phyloP scores from a whole-genome alignment of 106 monocot species.

The Dioscorea zingiberensis region DNA sequence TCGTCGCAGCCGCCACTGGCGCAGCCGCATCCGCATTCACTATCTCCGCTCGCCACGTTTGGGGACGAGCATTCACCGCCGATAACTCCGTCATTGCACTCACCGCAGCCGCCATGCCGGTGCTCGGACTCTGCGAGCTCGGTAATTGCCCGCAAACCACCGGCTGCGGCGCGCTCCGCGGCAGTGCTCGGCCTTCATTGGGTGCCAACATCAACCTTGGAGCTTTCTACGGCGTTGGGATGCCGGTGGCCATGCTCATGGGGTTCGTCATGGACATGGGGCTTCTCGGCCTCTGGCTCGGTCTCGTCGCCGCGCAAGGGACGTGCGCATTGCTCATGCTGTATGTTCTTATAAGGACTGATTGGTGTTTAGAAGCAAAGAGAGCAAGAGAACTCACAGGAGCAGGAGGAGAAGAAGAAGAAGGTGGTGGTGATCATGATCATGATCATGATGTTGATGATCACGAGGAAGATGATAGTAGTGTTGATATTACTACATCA shows the following conservation, averaged over 20 bases:
- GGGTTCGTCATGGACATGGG: neutral
- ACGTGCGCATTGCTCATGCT: neutral
- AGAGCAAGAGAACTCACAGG: neutral
- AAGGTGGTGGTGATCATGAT: no score
- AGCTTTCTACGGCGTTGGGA: conserved; percentile 1
- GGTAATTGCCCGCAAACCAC: conserved; percentile 91
- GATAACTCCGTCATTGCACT: neutral
- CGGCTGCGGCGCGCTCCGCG: conserved; percentile 24
- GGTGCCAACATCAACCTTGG: neutral
- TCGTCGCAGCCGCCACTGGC: neutral
- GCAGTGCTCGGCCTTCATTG: neutral
- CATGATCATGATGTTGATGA: no score
- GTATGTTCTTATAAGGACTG: neutral
- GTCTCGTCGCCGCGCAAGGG: neutral
- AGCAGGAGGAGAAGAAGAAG: neutral
- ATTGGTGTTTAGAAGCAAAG: neutral
- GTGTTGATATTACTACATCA: neutral
- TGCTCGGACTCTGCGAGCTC: conserved; percentile 70
- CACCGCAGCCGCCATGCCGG: neutral
- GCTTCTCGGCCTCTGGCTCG: neutral
- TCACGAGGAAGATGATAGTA: no score
- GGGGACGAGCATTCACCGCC: conserved; percentile 1
- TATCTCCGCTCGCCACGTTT: neutral
- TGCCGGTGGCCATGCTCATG: conserved; percentile 1
- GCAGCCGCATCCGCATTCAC: neutral